Conservation (phyloP, 2,329 filamentous ascomycete genomes). For the Graphilbum fragrans region DNA sequence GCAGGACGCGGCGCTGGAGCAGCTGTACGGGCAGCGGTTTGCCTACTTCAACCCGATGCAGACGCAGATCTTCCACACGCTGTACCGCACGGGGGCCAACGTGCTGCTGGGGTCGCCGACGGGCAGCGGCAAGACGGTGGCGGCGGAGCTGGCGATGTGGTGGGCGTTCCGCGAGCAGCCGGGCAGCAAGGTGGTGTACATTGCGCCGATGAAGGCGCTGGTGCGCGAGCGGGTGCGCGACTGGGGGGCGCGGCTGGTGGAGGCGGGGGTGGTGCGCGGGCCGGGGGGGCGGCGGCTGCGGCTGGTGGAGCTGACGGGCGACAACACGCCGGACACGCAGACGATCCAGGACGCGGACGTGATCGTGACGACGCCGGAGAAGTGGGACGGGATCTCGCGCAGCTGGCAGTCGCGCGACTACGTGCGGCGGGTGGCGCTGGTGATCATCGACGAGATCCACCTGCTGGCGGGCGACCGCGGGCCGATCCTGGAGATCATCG, state of each 20-base stretch:
- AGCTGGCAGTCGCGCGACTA: constrained; percentile 98
- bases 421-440: constrained; percentile 84
- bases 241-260: constrained; percentile 73
- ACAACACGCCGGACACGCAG: constrained; percentile 93
- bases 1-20: constrained; percentile 77
- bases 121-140: constrained; percentile 94
- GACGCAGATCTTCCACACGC: constrained; percentile 92
- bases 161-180: constrained; percentile 94
- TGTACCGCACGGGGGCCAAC: constrained; percentile 87
- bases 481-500: constrained; percentile 96
- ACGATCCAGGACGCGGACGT: constrained; percentile 95
- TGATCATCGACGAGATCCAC: constrained; percentile 98
- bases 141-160: constrained; percentile 97
- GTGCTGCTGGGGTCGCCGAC: constrained; percentile 92
- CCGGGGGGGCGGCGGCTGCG: constrained; percentile 49
- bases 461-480: constrained; percentile 91
- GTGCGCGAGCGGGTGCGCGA: constrained; percentile 94
- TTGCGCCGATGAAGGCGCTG: constrained; percentile 97
- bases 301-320: constrained; percentile 82
- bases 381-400: constrained; percentile 98
- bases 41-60: constrained; percentile 99
- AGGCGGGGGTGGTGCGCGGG: constrained; percentile 45
- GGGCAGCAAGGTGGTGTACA: constrained; percentile 95
- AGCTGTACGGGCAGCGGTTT: constrained; percentile 79
- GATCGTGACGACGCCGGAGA: constrained; percentile 98